Evolutionary conservation across 768 basidiomycete species (phyloP), one percentile per base, ranked within the genome.

Genomic region (Lactarius evosmus): DNA sequence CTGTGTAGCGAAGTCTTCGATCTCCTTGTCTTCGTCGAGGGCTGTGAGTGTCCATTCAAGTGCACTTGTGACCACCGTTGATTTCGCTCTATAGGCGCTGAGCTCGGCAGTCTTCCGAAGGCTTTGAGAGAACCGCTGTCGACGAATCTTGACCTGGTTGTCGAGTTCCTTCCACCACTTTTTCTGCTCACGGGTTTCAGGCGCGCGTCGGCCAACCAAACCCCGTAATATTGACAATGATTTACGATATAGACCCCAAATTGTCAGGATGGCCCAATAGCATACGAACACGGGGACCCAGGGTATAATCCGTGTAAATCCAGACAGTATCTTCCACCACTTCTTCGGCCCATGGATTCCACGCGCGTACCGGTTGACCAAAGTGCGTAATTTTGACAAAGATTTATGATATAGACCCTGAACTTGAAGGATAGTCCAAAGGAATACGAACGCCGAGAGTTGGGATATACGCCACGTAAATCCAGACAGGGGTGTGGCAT

Each of bases 401-500:
- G 9, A 17, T 9, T 40, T 49, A 12, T 60, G 34, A 52, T 52
- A 19, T 4, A 49, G 4, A 33, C 17, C 36, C 14, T 60, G 41
- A 6, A 56, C 29, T 50, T 36, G 19, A 17, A 32, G 33, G 14
- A 44, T 29, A 22, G 30, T 4, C 27, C 33, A 16, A 17, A 49
- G 25, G 6, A 36, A 8, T 7, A 11, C 7, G 44, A 62, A 17
- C 17, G 29, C 36, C 9, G 46, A 38, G n/a, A 56, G 4, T 12
- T 51, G 46, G 27, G 46, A 56, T 51, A 56, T n/a, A 4, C 41
- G 40, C 34, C 51, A 51, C 3, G 36, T 50, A 9, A 57, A 17
- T 32, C 61, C 49, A 29, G 61, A 51, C 2, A 62, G 22, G n/a
- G 58, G 52, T 5, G 63, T 64, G 34, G 40, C 22, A 56, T 64